phyloP scores from a whole-genome alignment of 495 filamentous ascomycete species.

The Aspergillus asperescens region DNA sequence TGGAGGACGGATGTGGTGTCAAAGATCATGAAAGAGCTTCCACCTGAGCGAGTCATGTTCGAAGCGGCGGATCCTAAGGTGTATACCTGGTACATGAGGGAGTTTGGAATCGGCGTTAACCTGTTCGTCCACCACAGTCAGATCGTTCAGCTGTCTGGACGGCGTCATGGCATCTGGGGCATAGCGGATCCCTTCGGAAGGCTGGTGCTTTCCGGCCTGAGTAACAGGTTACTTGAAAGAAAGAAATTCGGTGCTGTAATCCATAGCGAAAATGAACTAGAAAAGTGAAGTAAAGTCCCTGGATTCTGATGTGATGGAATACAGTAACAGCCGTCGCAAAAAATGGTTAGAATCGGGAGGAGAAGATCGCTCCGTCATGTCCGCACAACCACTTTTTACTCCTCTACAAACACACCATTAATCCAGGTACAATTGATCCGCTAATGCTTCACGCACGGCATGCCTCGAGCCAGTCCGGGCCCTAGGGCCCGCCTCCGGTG shows the following conservation, averaged over 20 bases:
- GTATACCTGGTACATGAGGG: constrained; percentile 55
- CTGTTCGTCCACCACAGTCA: constrained; percentile 58
- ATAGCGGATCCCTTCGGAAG: constrained; percentile 55
- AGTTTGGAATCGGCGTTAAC: constrained; percentile 57
- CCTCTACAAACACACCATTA: background rate
- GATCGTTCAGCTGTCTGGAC: constrained; percentile 52
- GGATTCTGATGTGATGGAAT: too few relatives aligned
- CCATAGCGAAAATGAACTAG: too few relatives aligned
- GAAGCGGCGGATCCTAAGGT: constrained; percentile 56
- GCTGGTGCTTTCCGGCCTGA: constrained; percentile 44
- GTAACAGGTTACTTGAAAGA: too few relatives aligned
- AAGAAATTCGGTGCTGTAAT: too few relatives aligned
- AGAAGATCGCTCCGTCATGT: too few relatives aligned
- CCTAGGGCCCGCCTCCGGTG: constrained; percentile 38
- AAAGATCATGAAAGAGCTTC: constrained; percentile 49
- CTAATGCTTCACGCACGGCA: constrained; percentile 8
- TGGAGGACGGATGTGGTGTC: constrained; percentile 57
- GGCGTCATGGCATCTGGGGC: constrained; percentile 54
- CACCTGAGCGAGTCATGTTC: constrained; percentile 55
- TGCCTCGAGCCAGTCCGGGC: constrained; percentile 36
- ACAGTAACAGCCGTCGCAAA: too few relatives aligned
- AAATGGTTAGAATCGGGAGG: too few relatives aligned
- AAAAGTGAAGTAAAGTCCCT: too few relatives aligned
- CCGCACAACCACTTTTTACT: too few relatives aligned
- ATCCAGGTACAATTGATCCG: too few relatives aligned